Evolutionary conservation across 495 filamentous ascomycete genomes (phyloP).

Genomic region (Gamarada debralockiae): DNA sequence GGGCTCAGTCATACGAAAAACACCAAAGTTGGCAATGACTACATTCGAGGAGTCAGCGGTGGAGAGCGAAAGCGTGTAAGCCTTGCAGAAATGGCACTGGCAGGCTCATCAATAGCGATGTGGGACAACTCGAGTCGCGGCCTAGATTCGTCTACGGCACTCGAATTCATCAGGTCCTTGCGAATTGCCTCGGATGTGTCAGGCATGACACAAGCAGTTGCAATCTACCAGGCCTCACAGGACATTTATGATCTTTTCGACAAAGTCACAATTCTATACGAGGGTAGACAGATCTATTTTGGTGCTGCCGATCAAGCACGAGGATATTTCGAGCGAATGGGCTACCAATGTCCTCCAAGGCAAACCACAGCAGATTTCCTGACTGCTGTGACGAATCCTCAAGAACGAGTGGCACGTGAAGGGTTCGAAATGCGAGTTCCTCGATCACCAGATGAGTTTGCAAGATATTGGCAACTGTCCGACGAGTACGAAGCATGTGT

Average conservation of each 20-base stretch:
- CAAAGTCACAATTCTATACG: conserved; percentile 59
- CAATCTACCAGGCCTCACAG: conserved; percentile 38
- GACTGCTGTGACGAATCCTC: conserved; percentile 65
- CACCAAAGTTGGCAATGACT: conserved; percentile 82
- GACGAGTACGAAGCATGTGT: conserved; percentile 47
- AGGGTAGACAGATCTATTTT: conserved; percentile 66
- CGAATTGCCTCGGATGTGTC: conserved; percentile 46
- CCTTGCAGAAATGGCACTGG: conserved; percentile 49
- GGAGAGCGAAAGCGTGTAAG: conserved; percentile 57
- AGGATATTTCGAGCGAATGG: conserved; percentile 58
- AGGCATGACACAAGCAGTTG: conserved; percentile 43
- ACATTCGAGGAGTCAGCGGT: conserved; percentile 68
- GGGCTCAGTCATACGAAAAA: conserved; percentile 59
- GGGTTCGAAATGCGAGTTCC: conserved; percentile 64
- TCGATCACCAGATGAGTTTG: conserved; percentile 68
- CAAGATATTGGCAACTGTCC: conserved; percentile 56
- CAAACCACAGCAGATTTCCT: conserved; percentile 68
- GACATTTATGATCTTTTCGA: conserved; percentile 56
- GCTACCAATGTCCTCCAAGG: conserved; percentile 49
- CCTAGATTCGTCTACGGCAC: conserved; percentile 46
- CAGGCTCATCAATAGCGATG: conserved; percentile 45
- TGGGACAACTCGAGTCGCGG: conserved; percentile 56
- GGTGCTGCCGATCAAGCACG: conserved; percentile 54
- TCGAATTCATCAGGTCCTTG: conserved; percentile 44
- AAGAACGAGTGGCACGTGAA: conserved; percentile 53